Base-by-base conservation (phyloP, 331 rosid genomes). In the Malus hybrid region DNA sequence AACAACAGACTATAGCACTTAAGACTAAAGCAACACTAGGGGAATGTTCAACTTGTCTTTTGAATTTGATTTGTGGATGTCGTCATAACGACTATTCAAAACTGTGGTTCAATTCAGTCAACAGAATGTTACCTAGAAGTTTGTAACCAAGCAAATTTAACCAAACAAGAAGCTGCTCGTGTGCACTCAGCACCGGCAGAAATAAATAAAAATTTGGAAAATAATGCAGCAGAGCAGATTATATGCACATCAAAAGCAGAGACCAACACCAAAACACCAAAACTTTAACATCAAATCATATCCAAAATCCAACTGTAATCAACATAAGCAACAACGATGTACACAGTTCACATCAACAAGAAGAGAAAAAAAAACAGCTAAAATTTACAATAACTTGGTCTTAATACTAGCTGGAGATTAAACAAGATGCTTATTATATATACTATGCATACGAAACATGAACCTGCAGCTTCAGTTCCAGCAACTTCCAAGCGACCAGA, bases 401-500 rank as follows among this genome's bases (percentile, higher is more conserved):
- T 22, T 72, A 22, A 57, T 13, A 36, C 57, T 15, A 73, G 60
- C 14, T 24, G 76, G 29, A 39, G 10, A 36, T 6, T 56, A 16
- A 60, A 27, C 29, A 9, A 65, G 16, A 73, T 27, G 54, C 59
- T 39, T 73, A 72, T 60, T 36, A 27, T 20, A 31, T 71, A 22
- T 42, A n/a, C 15, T 4, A 42, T 1, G 20, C 64, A 39, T 24
- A 27, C 3, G 3, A 73, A 60, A 72, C 57, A 73, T 3, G 77
- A 73, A 61, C 77, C 77, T 73, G 77, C 44, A 73, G 69, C 46
- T 61, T 42, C 44, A 10, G 44, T 39, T 27, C 14, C 76, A 33
- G 67, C 65, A 55, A 64, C 39, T 46, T 63, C 48, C 65, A 69
- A n/a, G n/a, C 33, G 50, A 22, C 61, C 24, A 70, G 71, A 70